Evolutionary conservation across 768 basidiomycete species (phyloP).

Genomic region (Gymnopilus dilepis): DNA sequence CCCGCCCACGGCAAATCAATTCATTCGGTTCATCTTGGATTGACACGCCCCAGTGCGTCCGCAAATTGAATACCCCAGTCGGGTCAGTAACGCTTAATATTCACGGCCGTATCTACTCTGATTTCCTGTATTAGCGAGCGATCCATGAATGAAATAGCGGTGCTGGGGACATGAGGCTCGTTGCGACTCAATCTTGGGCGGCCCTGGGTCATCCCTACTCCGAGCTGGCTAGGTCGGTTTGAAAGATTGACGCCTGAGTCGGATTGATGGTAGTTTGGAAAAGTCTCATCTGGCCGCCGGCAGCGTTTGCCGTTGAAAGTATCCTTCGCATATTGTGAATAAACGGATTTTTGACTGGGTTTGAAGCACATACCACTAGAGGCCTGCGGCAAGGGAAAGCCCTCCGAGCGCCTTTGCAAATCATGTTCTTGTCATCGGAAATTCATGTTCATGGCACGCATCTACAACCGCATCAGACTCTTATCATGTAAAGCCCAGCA

Average conservation of each 20-base stretch:
- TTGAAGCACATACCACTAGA: neutral
- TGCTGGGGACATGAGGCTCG: neutral
- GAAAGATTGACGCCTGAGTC: neutral
- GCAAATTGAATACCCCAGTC: neutral
- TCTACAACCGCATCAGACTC: neutral
- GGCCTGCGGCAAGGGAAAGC: neutral
- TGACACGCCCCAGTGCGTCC: neutral
- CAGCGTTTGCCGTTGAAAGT: neutral
- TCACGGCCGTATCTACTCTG: neutral
- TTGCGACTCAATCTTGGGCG: neutral
- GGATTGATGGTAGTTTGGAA: neutral
- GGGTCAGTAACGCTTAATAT: neutral
- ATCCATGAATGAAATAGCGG: constrained; percentile 7
- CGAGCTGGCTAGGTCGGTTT: constrained; percentile 1
- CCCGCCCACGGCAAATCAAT: neutral
- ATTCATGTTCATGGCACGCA: neutral
- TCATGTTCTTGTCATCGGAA: neutral
- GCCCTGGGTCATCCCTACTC: neutral
- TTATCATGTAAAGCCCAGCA: neutral
- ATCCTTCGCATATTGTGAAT: neutral
- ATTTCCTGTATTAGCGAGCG: neutral
- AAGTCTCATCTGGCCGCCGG: neutral
- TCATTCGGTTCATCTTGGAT: neutral
- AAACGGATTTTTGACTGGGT: too few species aligned
- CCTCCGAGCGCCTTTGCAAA: neutral